Conservation (phyloP, 225 moss, liverwort and hornwort species). For the Pseudisothecium myosuroides region DNA sequence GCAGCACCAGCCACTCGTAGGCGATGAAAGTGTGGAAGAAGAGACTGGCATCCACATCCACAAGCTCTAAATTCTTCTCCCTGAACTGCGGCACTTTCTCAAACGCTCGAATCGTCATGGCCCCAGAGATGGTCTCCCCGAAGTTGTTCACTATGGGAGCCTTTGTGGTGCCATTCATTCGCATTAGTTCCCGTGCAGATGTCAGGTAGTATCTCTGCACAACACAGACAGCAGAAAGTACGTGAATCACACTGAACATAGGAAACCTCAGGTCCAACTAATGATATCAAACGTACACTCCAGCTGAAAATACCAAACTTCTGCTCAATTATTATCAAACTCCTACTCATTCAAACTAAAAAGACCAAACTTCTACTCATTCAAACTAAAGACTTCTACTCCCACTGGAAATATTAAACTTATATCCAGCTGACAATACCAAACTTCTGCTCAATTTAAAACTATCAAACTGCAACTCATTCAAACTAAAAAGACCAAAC, state of each 20-base stretch:
- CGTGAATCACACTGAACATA: neutral
- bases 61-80: conserved; percentile 39
- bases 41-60: conserved; percentile 53
- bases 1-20: conserved; percentile 72
- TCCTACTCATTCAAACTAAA: neutral
- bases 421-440: neutral
- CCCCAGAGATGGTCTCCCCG: conserved; percentile 65
- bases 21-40: conserved; percentile 72
- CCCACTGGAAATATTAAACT: neutral
- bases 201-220: conserved; percentile 59
- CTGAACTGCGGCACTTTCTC: conserved; percentile 34
- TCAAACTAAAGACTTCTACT: neutral
- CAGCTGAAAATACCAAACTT: neutral
- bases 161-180: conserved; percentile 76
- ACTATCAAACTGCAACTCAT: neutral
- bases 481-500: neutral
- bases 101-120: conserved; percentile 72
- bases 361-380: neutral
- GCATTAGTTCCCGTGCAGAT: conserved; percentile 70
- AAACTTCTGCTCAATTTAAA: neutral
- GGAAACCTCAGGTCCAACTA: neutral
- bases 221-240: neutral
- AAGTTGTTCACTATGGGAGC: conserved; percentile 84
- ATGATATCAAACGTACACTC: neutral
- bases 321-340: neutral